phyloP scores from a whole-genome alignment of 192 early-diverging fungal genomes.

The Coemansia pectinata region DNA sequence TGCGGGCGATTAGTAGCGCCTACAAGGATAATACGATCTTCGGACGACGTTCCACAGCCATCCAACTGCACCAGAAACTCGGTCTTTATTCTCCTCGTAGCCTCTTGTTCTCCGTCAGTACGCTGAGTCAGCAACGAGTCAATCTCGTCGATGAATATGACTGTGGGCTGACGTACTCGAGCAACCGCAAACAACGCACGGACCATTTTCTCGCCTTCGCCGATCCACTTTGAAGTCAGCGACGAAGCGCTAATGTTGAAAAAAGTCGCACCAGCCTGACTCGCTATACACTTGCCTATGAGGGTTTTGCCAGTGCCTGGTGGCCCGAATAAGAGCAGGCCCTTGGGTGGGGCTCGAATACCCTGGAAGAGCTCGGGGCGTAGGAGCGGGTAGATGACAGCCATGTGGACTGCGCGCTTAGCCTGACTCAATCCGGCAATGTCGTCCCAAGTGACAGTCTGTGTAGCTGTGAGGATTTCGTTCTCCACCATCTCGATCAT shows the following conservation, averaged over 20 bases:
- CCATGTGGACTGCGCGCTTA: conserved; percentile 76
- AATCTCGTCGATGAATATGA: conserved; percentile 95
- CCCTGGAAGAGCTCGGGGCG: conserved; percentile 86
- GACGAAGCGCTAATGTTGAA: conserved; percentile 90
- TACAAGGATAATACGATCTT: conserved; percentile 81
- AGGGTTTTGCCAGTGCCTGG: conserved; percentile 86
- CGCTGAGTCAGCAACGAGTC: conserved; percentile 88
- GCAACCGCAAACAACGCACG: conserved; percentile 91
- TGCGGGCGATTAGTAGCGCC: conserved; percentile 78
- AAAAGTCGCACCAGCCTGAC: conserved; percentile 85
- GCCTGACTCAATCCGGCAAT: conserved; percentile 84
- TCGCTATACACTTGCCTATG: conserved; percentile 87
- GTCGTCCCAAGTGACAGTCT: conserved; percentile 75
- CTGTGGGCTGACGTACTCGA: conserved; percentile 78
- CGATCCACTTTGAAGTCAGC: conserved; percentile 93
- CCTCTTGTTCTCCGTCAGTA: conserved; percentile 87
- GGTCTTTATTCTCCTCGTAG: conserved; percentile 87
- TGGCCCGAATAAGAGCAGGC: conserved; percentile 84
- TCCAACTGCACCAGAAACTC: conserved; percentile 85
- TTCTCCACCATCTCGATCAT: conserved; percentile 90
- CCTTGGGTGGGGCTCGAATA: conserved; percentile 78
- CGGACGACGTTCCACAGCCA: conserved; percentile 72
- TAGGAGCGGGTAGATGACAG: conserved; percentile 80
- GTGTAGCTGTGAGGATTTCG: conserved; percentile 73
- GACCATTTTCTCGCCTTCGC: conserved; percentile 94